Evolutionary conservation across 2,329 filamentous ascomycete genomes (phyloP), one percentile per base, ranked within the genome.

Genomic region (Dactylellina drechsleri): DNA sequence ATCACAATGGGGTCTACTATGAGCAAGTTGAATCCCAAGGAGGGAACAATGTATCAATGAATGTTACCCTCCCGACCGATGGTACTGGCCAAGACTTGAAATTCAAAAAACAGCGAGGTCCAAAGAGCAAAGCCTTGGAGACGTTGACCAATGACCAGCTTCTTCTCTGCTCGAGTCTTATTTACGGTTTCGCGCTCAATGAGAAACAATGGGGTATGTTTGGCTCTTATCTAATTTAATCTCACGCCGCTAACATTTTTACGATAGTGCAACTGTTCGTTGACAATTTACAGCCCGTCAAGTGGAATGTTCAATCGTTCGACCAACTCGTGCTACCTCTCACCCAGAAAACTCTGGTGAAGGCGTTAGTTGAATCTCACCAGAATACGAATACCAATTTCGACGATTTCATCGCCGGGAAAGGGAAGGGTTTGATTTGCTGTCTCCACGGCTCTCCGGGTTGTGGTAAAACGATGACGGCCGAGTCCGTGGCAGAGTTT

Each of bases 181-280:
- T 96, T 0, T 86, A 96, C 1, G 93, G 93, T 0, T 97, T 96
- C 79, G 88, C 92, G 0, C 96, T 97, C 81, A 88, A 88, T 0
- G 92, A 96, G 82, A 97, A 96, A 82, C 85, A 92, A 8, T 97
- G 93, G 93, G 86, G 77, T 77, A 53, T 47, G 43, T 18, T n/a
- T n/a, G 72, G 73, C 31, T 36, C 5, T 36, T 36, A 36, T 58
- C 26, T 2, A 15, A 28, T 26, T 26, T 15, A 53, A 15, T n/a
- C 6, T n/a, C 50, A n/a, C 12, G 4, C 6, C 1, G 50, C 23
- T 53, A 53, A 52, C n/a, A 53, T 28, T 31, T 8, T 18, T 36
- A 36, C 31, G 2, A n/a, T 70, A 79, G 77, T 96, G 0, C 92
- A 97, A 81, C 92, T 97, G 79, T 89, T 89, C 0, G 89, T 97